Evolutionary conservation across 768 basidiomycete genomes (phyloP), one percentile per base, ranked within the genome.

Genomic region (Filobasidium wieringae): DNA sequence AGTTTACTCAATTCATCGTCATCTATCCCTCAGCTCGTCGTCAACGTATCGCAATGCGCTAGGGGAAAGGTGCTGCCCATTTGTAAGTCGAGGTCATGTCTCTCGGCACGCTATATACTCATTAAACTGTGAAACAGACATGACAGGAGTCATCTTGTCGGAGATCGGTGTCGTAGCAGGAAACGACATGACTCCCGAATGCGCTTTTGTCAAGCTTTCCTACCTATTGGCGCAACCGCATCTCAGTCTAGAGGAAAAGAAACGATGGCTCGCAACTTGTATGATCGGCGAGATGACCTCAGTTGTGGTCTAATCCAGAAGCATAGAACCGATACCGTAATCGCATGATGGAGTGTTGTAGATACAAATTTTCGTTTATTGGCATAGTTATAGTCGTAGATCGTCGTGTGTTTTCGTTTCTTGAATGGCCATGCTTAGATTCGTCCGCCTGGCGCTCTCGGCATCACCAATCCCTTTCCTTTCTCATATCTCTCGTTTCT

Each of bases 181-280:
- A 6, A 82, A 81, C 27, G 91, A 95, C 71, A 92, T 93, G 90
- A 95, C 91, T 1, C 87, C 89, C n/a, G 89, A 93, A 81, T 88
- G 88, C 59, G 91, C 91, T 1, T 80, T 95, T 19, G 80, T 88
- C 14, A 96, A 96, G 75, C 79, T 96, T 15, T 80, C 85, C 45
- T 96, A 95, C 68, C 80, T 96, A 14, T 79, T 95, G 32, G 88
- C 88, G 6, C 93, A 95, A 37, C 47, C 50, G 14, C 47, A 57
- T 26, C 34, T 57, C 3, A 17, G 15, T 14, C 43, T 47, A 19
- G 43, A 47, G 43, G 43, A 19, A 19, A 47, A 47, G 43, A 47
- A 47, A 24, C 43, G 43, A 4, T 47, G 43, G 43, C 14, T 47
- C 22, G 43, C 15, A 11, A 47, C 22, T 11, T 47, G 22, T 3